Percentiles rank a stretch among this genome's conserved stretches.
Conservation (phyloP, 2,329 filamentous ascomycete genomes). For the Cephalotrichum gorgonifer region DNA sequence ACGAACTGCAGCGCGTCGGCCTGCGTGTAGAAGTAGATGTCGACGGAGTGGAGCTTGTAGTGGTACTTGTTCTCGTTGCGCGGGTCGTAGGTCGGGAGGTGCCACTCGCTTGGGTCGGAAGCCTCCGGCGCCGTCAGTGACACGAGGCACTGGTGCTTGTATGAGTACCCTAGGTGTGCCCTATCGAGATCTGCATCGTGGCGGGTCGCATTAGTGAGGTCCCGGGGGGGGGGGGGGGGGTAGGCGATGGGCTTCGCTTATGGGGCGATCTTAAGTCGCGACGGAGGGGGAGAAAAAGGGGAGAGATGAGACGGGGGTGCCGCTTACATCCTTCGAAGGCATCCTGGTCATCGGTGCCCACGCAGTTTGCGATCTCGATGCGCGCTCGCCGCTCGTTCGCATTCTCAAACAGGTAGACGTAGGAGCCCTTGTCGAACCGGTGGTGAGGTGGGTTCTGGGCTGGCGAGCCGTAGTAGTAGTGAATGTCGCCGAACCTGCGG, state of each 20-base stretch:
- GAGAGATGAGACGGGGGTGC: not conserved
- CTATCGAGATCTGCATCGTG: slow-evolving; percentile 45
- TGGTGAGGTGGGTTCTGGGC: slow-evolving; percentile 61
- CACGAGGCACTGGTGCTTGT: slow-evolving; percentile 63
- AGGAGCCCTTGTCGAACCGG: slow-evolving; percentile 70
- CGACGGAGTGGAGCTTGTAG: slow-evolving; percentile 65
- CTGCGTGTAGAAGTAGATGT: slow-evolving; percentile 72
- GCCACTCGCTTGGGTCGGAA: slow-evolving; percentile 53
- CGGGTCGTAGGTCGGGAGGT: slow-evolving; percentile 62
- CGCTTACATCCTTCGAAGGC: slow-evolving; percentile 66
- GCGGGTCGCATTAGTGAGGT: not conserved
- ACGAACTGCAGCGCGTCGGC: slow-evolving; percentile 62
- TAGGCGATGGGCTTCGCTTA: slow-evolving; percentile 29
- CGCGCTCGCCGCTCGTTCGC: slow-evolving; percentile 55
- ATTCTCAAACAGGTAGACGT: slow-evolving; percentile 72
- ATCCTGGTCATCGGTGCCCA: slow-evolving; percentile 67
- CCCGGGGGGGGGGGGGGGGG: not conserved
- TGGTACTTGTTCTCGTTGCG: slow-evolving; percentile 68
- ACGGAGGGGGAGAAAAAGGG: not conserved
- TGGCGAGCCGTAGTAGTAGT: slow-evolving; percentile 68
- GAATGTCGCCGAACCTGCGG: slow-evolving; percentile 63
- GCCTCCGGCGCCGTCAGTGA: slow-evolving; percentile 52
- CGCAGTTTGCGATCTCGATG: slow-evolving; percentile 65
- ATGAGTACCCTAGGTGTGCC: slow-evolving; percentile 57
- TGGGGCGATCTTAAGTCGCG: not conserved